Percentiles rank a stretch among this genome's conserved stretches.
Evolutionary conservation across 2,329 filamentous ascomycete genomes (phyloP).

Genomic region (Colletotrichum tamarilloi): DNA sequence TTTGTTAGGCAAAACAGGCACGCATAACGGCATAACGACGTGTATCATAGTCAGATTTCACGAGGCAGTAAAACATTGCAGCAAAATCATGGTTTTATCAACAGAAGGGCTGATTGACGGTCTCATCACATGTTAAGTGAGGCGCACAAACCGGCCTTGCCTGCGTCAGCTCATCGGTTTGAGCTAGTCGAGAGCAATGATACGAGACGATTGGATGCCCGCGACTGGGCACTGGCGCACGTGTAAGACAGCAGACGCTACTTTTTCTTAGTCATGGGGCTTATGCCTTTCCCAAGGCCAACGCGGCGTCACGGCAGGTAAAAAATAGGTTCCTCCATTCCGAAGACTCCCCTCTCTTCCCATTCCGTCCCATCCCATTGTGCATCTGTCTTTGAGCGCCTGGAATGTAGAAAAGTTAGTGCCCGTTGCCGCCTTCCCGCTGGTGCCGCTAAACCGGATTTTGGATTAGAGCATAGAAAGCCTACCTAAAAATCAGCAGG

Average conservation of each 20-base stretch:
- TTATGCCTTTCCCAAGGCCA: background rate
- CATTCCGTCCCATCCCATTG: slow-evolving; percentile 6
- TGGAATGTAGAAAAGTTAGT: slow-evolving; percentile 22
- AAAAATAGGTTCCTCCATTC: slow-evolving; percentile 12
- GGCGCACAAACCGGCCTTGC: background rate
- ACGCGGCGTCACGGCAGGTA: slow-evolving; percentile 3
- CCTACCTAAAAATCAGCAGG: slow-evolving; percentile 3
- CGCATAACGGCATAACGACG: slow-evolving; percentile 26
- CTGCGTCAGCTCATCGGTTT: slow-evolving; percentile 11
- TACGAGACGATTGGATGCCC: slow-evolving; percentile 25
- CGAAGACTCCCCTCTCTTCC: background rate
- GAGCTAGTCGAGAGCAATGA: slow-evolving; percentile 8
- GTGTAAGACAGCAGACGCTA: slow-evolving; percentile 18
- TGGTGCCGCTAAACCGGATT: slow-evolving; percentile 24
- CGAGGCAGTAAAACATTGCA: slow-evolving; percentile 8
- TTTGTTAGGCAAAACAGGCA: slow-evolving; percentile 13
- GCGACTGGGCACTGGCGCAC: slow-evolving; percentile 12
- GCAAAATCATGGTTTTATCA: background rate
- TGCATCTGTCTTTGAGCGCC: slow-evolving; percentile 4
- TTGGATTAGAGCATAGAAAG: background rate
- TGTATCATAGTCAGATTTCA: slow-evolving; percentile 20
- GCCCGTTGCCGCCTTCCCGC: slow-evolving; percentile 33
- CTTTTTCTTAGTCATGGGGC: slow-evolving; percentile 25
- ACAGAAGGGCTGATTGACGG: slow-evolving; percentile 4
- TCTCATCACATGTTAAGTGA: slow-evolving; percentile 30